phyloP scores from a whole-genome alignment of 495 filamentous ascomycete genomes.

The Emericellopsis terricola region DNA sequence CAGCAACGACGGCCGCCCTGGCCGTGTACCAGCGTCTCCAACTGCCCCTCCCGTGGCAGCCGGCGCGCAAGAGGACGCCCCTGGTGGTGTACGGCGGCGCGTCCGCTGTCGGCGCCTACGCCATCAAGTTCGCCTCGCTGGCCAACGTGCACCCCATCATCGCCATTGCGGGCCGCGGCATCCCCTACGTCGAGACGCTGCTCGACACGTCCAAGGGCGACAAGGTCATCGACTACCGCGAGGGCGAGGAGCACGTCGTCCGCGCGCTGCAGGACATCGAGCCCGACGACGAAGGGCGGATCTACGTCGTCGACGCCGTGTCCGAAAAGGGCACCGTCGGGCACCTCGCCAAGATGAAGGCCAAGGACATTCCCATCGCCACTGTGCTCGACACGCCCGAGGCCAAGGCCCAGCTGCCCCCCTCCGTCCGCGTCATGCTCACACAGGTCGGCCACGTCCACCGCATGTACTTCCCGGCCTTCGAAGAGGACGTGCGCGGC shows the following conservation, averaged over 20 bases:
- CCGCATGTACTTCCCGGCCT: too few relatives aligned
- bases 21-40: neutral
- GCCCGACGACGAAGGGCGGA: too few relatives aligned
- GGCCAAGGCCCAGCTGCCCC: neutral
- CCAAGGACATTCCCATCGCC: neutral
- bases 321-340: neutral
- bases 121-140: conserved; percentile 12
- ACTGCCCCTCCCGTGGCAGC: neutral
- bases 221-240: neutral
- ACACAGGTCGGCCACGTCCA: neutral
- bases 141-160: neutral
- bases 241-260: neutral
- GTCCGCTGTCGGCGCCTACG: conserved; percentile 20
- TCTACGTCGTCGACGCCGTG: too few relatives aligned
- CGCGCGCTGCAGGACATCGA: too few relatives aligned
- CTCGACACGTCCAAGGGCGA: neutral
- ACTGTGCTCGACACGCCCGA: neutral
- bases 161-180: neutral
- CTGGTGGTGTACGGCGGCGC: conserved; percentile 22
- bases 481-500: neutral
- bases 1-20: neutral
- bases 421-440: neutral
- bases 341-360: neutral
- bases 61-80: conserved; percentile 3
- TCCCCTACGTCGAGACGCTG: neutral